Evolutionary conservation across 768 basidiomycete genomes (phyloP), one percentile per base, ranked within the genome.

Genomic region (Boletus subcaerulescens): DNA sequence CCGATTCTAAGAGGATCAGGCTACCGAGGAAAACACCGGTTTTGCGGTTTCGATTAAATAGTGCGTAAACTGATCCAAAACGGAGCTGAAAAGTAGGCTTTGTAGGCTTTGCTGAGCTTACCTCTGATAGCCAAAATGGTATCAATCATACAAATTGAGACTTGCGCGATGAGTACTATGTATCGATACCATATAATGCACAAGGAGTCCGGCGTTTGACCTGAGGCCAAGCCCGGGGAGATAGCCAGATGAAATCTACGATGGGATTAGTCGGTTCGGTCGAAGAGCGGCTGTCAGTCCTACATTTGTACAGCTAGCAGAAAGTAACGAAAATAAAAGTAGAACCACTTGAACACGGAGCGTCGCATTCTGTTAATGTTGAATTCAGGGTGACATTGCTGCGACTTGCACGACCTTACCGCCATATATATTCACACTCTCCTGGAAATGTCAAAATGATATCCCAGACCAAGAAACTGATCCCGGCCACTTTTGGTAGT

Each of bases 1-100:
- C 60, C 65, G 76, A 6, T 31, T 66, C 51, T 13, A 51, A 24
- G 39, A 61, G 26, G 14, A 66, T 42, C 26, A 65, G 12, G 31
- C 29, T n/a, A 38, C 14, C 35, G 22, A 65, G 43, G 18, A 60
- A 31, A 22, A 59, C 33, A 14, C 63, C 66, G 38, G 79, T 57
- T 33, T 29, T 48, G 15, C 47, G 58, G 50, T 70, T 71, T 15
- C 69, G 72, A 52, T 77, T 73, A 55, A 75, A 81, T 4, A 68
- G 43, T 0, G 59, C 62, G 48, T 52, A 64, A 6, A 67, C 65
- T 65, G 17, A 26, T 32, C 13, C 26, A 29, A 20, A 46, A 35
- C 33, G 18, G 3, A 11, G 38, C 18, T 35, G 20, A 40, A 26
- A 24, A 39, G 12, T 11, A 4, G 7, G 13, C 2, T 12, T 8